Percentiles rank a stretch among this genome's conserved stretches.
These are phyloP conservation scores for Chaetomium strumarium DNA, from an alignment of 2,329 filamentous ascomycete genomes.

Conservation along the genomic window DNA sequence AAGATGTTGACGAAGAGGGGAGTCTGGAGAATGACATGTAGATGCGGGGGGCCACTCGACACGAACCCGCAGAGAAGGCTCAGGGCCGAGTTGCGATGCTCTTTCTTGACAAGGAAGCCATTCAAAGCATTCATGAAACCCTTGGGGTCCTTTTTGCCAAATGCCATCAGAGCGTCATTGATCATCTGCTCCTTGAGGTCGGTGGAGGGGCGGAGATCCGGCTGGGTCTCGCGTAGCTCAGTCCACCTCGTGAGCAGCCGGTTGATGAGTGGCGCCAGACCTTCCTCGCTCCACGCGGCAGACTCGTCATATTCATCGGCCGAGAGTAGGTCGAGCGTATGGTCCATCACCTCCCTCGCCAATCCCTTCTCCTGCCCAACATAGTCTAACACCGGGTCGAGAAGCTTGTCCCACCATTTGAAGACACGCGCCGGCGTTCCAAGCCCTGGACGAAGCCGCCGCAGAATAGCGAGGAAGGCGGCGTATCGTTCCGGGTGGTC, in stretches of 20 bases:
- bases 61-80: constrained; percentile 68
- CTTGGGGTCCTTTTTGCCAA: constrained; percentile 63
- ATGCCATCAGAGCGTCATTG: constrained; percentile 48
- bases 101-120: constrained; percentile 57
- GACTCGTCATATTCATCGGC: constrained; percentile 55
- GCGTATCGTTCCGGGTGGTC: constrained; percentile 51
- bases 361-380: constrained; percentile 57
- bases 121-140: constrained; percentile 62
- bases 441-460: constrained; percentile 58
- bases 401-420: constrained; percentile 65
- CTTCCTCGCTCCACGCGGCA: constrained; percentile 35
- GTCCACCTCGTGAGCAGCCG: constrained; percentile 55
- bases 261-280: constrained; percentile 46
- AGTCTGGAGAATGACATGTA: constrained; percentile 67
- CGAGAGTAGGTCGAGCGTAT: constrained; percentile 58
- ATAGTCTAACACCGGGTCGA: constrained; percentile 49
- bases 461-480: constrained; percentile 63
- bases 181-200: constrained; percentile 46
- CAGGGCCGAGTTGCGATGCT: constrained; percentile 58
- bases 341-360: constrained; percentile 58
- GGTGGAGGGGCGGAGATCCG: constrained; percentile 32
- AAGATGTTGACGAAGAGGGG: constrained; percentile 65
- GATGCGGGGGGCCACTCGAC: constrained; percentile 69
- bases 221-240: constrained; percentile 37
- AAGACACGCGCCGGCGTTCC: constrained; percentile 56